Percentiles rank a stretch among this genome's conserved stretches.
phyloP scores from a whole-genome alignment of 768 basidiomycete species.

The Lyophyllum shimeji region DNA sequence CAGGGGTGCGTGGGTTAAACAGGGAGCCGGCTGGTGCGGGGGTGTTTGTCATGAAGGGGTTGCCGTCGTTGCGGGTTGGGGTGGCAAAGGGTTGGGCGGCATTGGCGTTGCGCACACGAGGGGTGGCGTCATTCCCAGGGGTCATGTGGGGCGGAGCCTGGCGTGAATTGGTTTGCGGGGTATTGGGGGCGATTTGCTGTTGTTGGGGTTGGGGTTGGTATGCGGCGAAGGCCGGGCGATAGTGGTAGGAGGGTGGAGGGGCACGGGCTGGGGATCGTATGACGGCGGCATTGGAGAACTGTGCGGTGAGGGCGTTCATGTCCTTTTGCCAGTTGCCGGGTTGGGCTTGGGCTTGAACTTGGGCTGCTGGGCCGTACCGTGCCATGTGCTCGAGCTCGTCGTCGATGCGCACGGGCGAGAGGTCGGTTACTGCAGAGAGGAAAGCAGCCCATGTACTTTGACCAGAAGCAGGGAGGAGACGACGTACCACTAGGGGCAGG shows the following conservation, averaged over 20 bases:
- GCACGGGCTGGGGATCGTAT: background rate
- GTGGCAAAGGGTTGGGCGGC: background rate
- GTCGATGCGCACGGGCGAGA: background rate
- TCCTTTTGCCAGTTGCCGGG: background rate
- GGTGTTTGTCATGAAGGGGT: background rate
- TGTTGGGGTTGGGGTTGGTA: background rate
- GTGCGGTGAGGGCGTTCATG: background rate
- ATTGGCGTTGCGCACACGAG: no score
- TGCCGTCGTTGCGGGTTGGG: background rate
- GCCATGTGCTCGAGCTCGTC: background rate
- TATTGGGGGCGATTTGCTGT: no score
- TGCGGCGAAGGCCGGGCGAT: background rate
- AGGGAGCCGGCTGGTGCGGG: background rate
- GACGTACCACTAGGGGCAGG: background rate
- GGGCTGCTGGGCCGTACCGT: background rate
- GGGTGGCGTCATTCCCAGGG: no score
- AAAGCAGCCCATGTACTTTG: background rate
- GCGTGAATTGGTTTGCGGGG: background rate
- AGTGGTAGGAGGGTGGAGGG: background rate
- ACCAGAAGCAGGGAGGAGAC: background rate
- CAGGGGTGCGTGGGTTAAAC: background rate
- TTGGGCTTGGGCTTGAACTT: no score
- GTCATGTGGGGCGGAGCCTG: background rate
- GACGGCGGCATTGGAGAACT: background rate
- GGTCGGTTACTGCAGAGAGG: background rate